These are phyloP conservation scores for Murraya koenigii DNA, from an alignment of 345 rosid species.

Conservation along the genomic window DNA sequence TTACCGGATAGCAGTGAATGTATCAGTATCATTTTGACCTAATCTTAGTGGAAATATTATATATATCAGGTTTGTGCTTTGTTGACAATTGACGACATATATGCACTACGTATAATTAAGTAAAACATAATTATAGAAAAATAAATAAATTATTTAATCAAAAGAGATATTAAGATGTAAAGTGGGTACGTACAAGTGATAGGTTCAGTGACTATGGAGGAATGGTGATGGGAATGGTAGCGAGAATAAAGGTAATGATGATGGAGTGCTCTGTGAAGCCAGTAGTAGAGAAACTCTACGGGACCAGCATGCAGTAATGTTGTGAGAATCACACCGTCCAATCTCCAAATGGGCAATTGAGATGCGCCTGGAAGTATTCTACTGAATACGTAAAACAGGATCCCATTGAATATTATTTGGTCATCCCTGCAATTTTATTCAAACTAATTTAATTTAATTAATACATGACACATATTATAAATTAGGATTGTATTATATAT, in stretches of 20 bases:
- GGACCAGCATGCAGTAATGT: constrained; percentile 64
- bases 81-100: no score
- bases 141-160: no score
- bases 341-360: constrained; percentile 60
- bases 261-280: constrained; percentile 79
- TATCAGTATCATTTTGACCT: no score
- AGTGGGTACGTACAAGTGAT: constrained; percentile 42
- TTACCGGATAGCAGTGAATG: no score
- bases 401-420: constrained; percentile 59
- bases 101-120: no score
- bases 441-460: no score
- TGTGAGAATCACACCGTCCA: constrained; percentile 47
- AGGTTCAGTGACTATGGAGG: constrained; percentile 86
- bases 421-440: constrained; percentile 50
- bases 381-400: constrained; percentile 35
- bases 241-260: constrained; percentile 84
- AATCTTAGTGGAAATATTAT: no score
- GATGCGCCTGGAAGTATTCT: constrained; percentile 19
- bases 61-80: no score
- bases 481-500: no score
- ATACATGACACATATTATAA: no score
- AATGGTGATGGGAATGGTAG: constrained; percentile 92
- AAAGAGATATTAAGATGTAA: no score
- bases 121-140: no score
- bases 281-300: constrained; percentile 77